phyloP scores from a whole-genome alignment of 352 stramenopile species.

The Phytophthora europaea region DNA sequence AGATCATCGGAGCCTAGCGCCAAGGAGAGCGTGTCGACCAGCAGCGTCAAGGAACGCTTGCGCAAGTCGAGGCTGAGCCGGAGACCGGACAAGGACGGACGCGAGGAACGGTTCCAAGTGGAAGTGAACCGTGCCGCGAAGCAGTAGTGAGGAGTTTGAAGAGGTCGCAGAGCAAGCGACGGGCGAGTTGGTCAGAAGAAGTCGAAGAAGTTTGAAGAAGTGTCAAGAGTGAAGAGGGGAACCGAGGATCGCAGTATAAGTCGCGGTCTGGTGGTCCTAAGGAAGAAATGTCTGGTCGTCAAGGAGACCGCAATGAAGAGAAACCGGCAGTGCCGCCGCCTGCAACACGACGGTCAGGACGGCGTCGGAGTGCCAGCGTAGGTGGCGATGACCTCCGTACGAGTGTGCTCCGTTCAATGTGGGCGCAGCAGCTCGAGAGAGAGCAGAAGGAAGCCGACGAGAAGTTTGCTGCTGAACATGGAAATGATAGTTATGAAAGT shows the following conservation, averaged over 20 bases:
- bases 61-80: not conserved
- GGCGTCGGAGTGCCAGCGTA: no score
- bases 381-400: no score
- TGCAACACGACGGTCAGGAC: no score
- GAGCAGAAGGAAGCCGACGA: not conserved
- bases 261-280: no score
- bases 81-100: not conserved
- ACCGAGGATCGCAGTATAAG: no score
- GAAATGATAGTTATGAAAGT: not conserved
- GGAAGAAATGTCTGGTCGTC: no score
- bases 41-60: not conserved
- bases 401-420: no score
- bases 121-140: not conserved
- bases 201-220: not conserved
- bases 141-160: not conserved
- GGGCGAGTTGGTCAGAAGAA: not conserved
- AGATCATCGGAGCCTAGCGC: not conserved
- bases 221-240: no score
- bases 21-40: conserved; percentile 4
- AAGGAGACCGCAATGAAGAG: no score
- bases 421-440: not conserved
- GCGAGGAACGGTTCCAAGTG: not conserved
- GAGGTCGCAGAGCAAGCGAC: not conserved
- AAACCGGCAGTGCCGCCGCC: no score
- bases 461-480: not conserved